Percentiles rank a stretch among this genome's conserved stretches.
phyloP scores from a whole-genome alignment of 2,329 filamentous ascomycete genomes.

The Zalaria obscura region DNA sequence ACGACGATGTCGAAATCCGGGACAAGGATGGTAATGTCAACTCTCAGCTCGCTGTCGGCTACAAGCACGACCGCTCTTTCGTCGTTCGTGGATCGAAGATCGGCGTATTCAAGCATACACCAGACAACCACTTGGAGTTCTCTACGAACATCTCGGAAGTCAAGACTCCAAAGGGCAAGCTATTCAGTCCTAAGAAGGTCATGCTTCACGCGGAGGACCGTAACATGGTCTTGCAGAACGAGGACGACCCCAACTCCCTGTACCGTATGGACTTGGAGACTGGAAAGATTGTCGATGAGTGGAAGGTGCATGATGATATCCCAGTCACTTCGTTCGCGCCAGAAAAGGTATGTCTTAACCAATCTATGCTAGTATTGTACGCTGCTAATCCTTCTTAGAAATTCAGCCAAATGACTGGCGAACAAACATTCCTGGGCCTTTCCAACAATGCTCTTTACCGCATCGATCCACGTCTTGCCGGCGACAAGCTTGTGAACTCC shows the following conservation, averaged over 20 bases:
- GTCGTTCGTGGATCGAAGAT: conserved; percentile 97
- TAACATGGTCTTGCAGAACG: conserved; percentile 80
- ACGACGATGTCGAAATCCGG: conserved; percentile 55
- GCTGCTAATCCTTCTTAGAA: conserved; percentile 37
- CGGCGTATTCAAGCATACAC: conserved; percentile 93
- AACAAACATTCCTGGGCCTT: conserved; percentile 88
- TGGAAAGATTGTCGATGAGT: conserved; percentile 95
- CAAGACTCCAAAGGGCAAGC: conserved; percentile 69
- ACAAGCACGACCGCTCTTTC: conserved; percentile 93
- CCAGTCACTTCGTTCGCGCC: conserved; percentile 83
- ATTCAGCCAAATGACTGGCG: conserved; percentile 91
- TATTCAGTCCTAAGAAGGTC: conserved; percentile 90
- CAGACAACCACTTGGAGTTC: conserved; percentile 86
- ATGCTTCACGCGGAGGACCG: conserved; percentile 88
- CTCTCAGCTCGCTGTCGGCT: conserved; percentile 86
- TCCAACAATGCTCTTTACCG: conserved; percentile 88
- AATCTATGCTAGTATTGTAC: background rate
- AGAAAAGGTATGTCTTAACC: conserved; percentile 48
- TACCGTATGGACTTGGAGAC: conserved; percentile 98
- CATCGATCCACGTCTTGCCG: conserved; percentile 77
- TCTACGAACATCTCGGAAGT: conserved; percentile 96
- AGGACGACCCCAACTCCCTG: conserved; percentile 69
- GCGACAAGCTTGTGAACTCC: conserved; percentile 82
- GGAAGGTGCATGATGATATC: conserved; percentile 96
- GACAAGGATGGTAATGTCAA: conserved; percentile 74